phyloP scores from a whole-genome alignment of 2,329 filamentous ascomycete genomes.

The Immersiporthe knoxdaviesiana region DNA sequence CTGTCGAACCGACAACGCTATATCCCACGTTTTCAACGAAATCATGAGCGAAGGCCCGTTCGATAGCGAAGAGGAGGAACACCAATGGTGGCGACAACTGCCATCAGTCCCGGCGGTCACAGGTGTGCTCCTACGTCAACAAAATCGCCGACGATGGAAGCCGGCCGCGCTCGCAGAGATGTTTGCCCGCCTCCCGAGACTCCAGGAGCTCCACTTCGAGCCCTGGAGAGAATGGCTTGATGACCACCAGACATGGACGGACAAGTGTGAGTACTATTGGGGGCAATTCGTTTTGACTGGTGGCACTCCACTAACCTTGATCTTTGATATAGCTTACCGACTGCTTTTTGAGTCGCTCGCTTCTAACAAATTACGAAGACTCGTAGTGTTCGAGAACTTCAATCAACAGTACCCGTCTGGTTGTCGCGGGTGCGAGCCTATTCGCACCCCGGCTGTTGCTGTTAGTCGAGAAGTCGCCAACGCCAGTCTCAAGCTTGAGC shows the following conservation, averaged over 20 bases:
- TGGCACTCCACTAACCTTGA: too few species aligned
- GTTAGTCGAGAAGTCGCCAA: slow-evolving; percentile 33
- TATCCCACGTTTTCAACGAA: too few species aligned
- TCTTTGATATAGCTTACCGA: too few species aligned
- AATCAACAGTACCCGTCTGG: slow-evolving; percentile 37
- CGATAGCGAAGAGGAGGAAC: too few species aligned
- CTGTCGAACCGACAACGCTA: too few species aligned
- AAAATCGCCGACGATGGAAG: too few species aligned
- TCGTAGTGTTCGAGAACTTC: slow-evolving; percentile 39
- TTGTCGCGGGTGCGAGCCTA: slow-evolving; percentile 31
- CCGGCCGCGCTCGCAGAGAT: too few species aligned
- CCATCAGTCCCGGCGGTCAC: too few species aligned
- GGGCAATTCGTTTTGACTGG: slow-evolving; percentile 4
- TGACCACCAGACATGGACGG: slow-evolving; percentile 9
- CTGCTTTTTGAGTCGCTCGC: slow-evolving; percentile 32
- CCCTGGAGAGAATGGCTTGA: slow-evolving; percentile 37
- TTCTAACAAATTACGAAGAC: slow-evolving; percentile 30
- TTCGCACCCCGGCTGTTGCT: slow-evolving; percentile 31
- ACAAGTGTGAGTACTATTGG: slow-evolving; percentile 32
- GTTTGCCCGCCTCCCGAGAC: too few species aligned
- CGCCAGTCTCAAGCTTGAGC: slow-evolving; percentile 37
- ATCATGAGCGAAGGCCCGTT: too few species aligned
- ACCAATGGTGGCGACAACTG: too few species aligned
- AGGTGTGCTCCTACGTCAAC: too few species aligned
- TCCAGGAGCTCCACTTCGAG: slow-evolving; percentile 39